Percentiles rank a stretch among this genome's conserved stretches.
Conservation (phyloP, 345 rosid genomes). For the Murraya paniculata region DNA sequence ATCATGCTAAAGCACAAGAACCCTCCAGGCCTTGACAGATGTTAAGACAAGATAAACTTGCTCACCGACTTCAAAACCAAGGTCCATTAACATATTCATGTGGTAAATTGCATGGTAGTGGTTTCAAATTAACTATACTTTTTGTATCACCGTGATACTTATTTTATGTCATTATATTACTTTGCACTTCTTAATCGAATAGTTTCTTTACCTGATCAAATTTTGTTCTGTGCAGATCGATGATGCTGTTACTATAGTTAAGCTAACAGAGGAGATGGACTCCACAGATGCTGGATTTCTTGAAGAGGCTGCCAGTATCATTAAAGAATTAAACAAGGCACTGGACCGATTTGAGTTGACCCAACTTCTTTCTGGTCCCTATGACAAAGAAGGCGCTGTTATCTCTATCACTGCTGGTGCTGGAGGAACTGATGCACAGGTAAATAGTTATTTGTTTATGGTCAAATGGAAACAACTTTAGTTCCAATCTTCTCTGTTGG, state of each 20-base stretch:
- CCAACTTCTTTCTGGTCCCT: slow-evolving; percentile 92
- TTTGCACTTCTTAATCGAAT: not conserved
- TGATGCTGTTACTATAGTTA: slow-evolving; percentile 86
- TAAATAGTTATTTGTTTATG: slow-evolving; percentile 24
- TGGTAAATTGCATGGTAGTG: not conserved
- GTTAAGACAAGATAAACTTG: slow-evolving; percentile 57
- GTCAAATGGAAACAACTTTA: not conserved
- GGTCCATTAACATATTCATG: slow-evolving; percentile 33
- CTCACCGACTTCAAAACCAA: slow-evolving; percentile 68
- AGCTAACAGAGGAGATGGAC: slow-evolving; percentile 91
- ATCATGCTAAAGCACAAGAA: slow-evolving; percentile 77
- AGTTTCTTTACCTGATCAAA: not conserved
- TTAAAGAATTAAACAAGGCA: slow-evolving; percentile 66
- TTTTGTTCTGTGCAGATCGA: slow-evolving; percentile 54
- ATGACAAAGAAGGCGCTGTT: slow-evolving; percentile 91
- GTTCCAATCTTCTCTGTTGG: not conserved
- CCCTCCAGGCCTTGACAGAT: slow-evolving; percentile 65
- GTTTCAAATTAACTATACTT: not conserved
- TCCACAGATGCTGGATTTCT: slow-evolving; percentile 74
- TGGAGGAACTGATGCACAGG: slow-evolving; percentile 99
- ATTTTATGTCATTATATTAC: not conserved
- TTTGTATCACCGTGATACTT: not conserved
- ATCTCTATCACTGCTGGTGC: slow-evolving; percentile 90
- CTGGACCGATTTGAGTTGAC: slow-evolving; percentile 77
- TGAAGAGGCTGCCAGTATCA: slow-evolving; percentile 69